Conservation (phyloP, 73 alveolate species). For the Paramecium biaurelia region DNA sequence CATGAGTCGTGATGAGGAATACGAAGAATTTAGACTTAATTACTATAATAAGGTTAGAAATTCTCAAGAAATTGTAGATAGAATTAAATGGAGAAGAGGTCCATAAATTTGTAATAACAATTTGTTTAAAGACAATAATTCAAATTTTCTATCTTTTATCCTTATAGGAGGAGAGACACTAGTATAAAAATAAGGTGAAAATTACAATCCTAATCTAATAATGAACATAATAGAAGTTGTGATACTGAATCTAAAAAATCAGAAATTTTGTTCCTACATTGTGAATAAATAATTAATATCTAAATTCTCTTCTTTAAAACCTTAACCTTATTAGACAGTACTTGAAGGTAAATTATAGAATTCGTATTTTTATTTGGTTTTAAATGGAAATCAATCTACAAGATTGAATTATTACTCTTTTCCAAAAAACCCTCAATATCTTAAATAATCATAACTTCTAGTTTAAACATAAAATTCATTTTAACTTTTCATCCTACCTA, state of each 20-base stretch:
- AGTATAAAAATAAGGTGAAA: not conserved
- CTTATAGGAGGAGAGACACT: not conserved
- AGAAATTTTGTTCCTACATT: not conserved
- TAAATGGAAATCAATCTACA: not conserved
- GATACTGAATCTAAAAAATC: not conserved
- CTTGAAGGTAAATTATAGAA: not conserved
- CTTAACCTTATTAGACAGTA: not conserved
- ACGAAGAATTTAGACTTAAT: not conserved
- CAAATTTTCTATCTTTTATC: not conserved
- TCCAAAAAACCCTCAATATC: not conserved
- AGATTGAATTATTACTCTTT: not conserved
- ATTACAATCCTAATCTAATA: not conserved
- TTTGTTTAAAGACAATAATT: not conserved
- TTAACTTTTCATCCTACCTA: not conserved
- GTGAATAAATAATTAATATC: not conserved
- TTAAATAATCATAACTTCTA: not conserved
- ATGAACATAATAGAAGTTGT: not conserved
- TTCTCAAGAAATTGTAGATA: not conserved
- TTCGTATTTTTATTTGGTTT: not conserved
- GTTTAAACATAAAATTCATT: not conserved
- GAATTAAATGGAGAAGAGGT: not conserved
- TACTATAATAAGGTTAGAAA: not conserved
- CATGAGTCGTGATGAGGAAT: not conserved
- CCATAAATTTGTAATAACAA: not conserved
- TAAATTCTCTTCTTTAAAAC: not conserved